Percentiles rank a stretch among this genome's conserved stretches.
Evolutionary conservation across 495 filamentous ascomycete species (phyloP).

Genomic region (Daldinia loculata): DNA sequence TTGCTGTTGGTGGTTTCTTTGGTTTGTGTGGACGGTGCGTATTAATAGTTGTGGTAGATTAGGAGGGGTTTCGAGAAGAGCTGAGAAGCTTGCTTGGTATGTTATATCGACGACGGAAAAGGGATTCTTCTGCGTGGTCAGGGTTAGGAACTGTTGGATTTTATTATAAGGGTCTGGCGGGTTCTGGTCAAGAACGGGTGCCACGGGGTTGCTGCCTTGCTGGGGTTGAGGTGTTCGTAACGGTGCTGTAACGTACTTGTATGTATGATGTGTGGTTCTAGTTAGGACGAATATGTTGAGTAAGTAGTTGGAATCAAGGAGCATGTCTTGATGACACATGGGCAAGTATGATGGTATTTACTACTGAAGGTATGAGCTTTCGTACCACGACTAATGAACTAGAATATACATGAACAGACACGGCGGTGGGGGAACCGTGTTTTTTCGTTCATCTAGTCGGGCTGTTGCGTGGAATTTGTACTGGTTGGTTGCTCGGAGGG

Average conservation of each 20-base stretch:
- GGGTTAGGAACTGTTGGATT: no score
- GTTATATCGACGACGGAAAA: no score
- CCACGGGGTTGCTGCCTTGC: not conserved
- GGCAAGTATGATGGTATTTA: not conserved
- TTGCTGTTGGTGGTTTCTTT: not conserved
- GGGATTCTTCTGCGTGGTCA: no score
- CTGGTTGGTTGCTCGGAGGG: not conserved
- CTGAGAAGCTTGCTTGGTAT: no score
- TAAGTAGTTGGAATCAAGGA: not conserved
- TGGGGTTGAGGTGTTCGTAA: not conserved
- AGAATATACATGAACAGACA: no score
- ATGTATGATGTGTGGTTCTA: not conserved
- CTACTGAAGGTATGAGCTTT: not conserved
- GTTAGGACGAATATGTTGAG: not conserved
- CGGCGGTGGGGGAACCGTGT: no score
- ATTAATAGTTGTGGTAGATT: not conserved
- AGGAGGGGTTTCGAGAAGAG: no score
- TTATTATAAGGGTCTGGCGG: no score
- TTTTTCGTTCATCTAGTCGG: no score
- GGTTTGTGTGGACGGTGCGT: not conserved
- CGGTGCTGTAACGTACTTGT: not conserved
- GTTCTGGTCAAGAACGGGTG: not conserved
- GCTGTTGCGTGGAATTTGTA: no score
- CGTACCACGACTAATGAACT: no score
- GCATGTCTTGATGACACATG: not conserved